Evolutionary conservation across 2,329 filamentous ascomycete species (phyloP).

Genomic region (Metarhizium rileyi): DNA sequence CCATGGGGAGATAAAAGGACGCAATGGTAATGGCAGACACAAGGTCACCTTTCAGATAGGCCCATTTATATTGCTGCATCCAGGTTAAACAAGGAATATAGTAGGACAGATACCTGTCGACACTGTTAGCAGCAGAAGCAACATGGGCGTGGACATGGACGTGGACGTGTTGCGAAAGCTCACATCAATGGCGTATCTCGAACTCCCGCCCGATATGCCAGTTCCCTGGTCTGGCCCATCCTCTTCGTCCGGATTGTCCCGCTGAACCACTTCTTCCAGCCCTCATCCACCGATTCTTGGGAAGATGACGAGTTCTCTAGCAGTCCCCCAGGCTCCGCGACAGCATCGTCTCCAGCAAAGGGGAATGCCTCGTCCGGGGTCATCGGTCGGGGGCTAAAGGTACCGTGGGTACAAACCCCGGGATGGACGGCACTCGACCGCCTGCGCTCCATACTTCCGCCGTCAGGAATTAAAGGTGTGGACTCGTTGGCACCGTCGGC

Average conservation of each 20-base stretch:
- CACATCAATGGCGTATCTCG: constrained; percentile 67
- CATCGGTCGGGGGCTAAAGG: constrained; percentile 59
- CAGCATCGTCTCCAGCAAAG: constrained; percentile 21
- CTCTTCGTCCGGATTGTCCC: constrained; percentile 50
- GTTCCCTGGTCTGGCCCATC: constrained; percentile 61
- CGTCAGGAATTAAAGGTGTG: constrained; percentile 35
- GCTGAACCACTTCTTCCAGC: constrained; percentile 41
- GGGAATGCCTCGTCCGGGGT: constrained; percentile 32
- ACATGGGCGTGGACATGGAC: no score
- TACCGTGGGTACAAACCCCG: constrained; percentile 59
- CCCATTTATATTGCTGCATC: constrained; percentile 77
- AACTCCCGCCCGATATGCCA: constrained; percentile 65
- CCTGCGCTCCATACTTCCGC: constrained; percentile 3
- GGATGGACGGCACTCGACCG: constrained; percentile 19
- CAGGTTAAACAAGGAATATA: constrained; percentile 88
- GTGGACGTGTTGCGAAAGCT: constrained; percentile 24
- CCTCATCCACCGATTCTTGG: constrained; percentile 28
- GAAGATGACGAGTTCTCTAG: constrained; percentile 31
- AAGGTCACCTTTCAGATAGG: constrained; percentile 76
- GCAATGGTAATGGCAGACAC: constrained; percentile 88
- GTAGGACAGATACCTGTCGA: constrained; percentile 71
- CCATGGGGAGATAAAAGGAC: constrained; percentile 98
- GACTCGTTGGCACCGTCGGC: constrained; percentile 30
- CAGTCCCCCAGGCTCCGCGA: constrained; percentile 21
- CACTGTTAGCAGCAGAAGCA: constrained; percentile 10